Evolutionary conservation across 208 protist species (phyloP), one percentile per base, ranked within the genome.

Genomic region (Sergeia podlipaevii): DNA sequence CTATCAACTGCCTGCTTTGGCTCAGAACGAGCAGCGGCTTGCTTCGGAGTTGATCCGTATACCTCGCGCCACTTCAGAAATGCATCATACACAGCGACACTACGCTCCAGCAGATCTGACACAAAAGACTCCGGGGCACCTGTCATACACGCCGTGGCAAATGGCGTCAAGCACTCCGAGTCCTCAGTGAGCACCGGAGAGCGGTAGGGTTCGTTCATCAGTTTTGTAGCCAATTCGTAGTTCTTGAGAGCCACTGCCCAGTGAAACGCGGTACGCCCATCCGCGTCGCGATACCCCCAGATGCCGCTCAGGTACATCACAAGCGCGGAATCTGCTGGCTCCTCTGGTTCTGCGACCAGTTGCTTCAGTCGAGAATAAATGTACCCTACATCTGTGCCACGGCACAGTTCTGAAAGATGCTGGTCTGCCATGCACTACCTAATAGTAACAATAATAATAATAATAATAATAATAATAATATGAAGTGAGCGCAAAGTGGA

Each of bases 211-310:
- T 41, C 37, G 11, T 48, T 39, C 73, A 92, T 75, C 15, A 96
- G 70, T 5, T 28, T 72, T 5, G 15, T 60, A 2, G 79, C 87
- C 18, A 96, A 56, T 0, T 70, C 70, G 33, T 80, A 93, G 68
- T 91, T 90, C 44, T 72, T 64, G 39, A 93, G 58, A 4, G 87
- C 80, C 2, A 95, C 47, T 0, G 90, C 82, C 90, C 90, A 96
- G 59, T 96, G 90, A 17, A 95, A 70, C 0, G 86, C 80, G 2
- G 90, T 95, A 50, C 90, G 74, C n/a, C 87, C 90, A 43, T 96
- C 90, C 29, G 46, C 77, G 38, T 96, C 90, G 11, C 63, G 83
- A 49, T 82, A 87, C 15, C 78, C 70, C 82, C 78, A 90, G 15
- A 90, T 46, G 11, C 76, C 78, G 33, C 51, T 34, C 28, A 77